Conservation (phyloP, 2,329 filamentous ascomycete species). For the Dendryphion nanum region DNA sequence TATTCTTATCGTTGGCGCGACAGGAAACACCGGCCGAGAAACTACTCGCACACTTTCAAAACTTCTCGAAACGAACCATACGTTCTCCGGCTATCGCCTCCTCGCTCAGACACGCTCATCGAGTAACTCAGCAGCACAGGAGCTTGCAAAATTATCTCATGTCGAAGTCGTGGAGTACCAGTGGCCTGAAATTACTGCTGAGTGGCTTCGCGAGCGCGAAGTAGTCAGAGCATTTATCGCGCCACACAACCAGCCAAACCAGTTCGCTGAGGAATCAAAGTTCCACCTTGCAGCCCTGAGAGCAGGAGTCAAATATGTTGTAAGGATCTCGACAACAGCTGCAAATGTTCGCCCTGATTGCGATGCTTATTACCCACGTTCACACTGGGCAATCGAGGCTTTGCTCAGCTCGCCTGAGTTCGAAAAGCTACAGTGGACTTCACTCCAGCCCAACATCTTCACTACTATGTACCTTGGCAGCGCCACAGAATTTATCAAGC, state of each 20-base stretch:
- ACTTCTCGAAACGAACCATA: slow-evolving; percentile 5
- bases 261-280: slow-evolving; percentile 18
- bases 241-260: slow-evolving; percentile 16
- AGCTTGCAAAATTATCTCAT: slow-evolving; percentile 10
- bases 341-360: slow-evolving; percentile 10
- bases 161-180: slow-evolving; percentile 12
- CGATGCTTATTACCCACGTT: slow-evolving; percentile 13
- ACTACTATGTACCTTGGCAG: background rate
- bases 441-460: slow-evolving; percentile 15
- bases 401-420: slow-evolving; percentile 10
- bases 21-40: slow-evolving; percentile 15
- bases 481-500: slow-evolving; percentile 9
- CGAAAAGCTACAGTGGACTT: slow-evolving; percentile 11
- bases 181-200: slow-evolving; percentile 12
- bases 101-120: slow-evolving; percentile 14
- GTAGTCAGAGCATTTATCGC: slow-evolving; percentile 15
- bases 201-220: slow-evolving; percentile 11
- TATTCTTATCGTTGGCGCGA: slow-evolving; percentile 13
- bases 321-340: slow-evolving; percentile 15
- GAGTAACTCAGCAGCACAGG: slow-evolving; percentile 6
- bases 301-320: slow-evolving; percentile 17
- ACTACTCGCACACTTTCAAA: slow-evolving; percentile 13
- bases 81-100: slow-evolving; percentile 10
- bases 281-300: slow-evolving; percentile 10
- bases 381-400: slow-evolving; percentile 17